These are phyloP conservation scores for Puccinia horiana DNA, from an alignment of 1,284 basidiomycete genomes.

Conservation along the genomic window DNA sequence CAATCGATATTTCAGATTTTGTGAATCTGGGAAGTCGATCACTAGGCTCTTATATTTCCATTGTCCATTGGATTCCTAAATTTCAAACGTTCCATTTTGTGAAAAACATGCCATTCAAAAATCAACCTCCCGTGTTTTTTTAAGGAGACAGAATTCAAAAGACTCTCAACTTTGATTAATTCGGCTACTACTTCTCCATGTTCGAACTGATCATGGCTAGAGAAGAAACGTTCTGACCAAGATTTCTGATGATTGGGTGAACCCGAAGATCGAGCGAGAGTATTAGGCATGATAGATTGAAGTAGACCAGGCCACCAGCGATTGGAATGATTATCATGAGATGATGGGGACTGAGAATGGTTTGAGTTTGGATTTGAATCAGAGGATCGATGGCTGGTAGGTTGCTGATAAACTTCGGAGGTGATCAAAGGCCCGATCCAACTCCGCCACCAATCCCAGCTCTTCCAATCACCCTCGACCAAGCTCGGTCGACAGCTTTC, in stretches of 20 bases:
- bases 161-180: constrained; percentile 33
- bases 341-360: background rate
- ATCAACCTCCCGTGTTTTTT: background rate
- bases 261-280: background rate
- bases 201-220: background rate
- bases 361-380: constrained; percentile 9
- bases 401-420: constrained; percentile 2
- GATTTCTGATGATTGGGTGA: background rate
- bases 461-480: constrained; percentile 31
- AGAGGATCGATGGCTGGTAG: background rate
- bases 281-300: constrained; percentile 24
- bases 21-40: constrained; percentile 38
- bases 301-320: constrained; percentile 22
- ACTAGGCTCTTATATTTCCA: constrained; percentile 39
- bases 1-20: constrained; percentile 10
- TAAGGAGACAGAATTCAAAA: background rate
- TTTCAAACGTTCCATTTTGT: no score
- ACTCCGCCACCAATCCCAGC: constrained; percentile 26
- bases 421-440: constrained; percentile 39
- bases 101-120: background rate
- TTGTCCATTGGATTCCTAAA: constrained; percentile 29
- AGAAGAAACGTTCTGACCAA: constrained; percentile 11
- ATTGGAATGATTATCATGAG: background rate
- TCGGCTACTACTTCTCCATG: constrained; percentile 36
- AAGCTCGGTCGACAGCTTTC: background rate